Conservation (phyloP, 495 filamentous ascomycete genomes). For the Daldinia decipiens region DNA sequence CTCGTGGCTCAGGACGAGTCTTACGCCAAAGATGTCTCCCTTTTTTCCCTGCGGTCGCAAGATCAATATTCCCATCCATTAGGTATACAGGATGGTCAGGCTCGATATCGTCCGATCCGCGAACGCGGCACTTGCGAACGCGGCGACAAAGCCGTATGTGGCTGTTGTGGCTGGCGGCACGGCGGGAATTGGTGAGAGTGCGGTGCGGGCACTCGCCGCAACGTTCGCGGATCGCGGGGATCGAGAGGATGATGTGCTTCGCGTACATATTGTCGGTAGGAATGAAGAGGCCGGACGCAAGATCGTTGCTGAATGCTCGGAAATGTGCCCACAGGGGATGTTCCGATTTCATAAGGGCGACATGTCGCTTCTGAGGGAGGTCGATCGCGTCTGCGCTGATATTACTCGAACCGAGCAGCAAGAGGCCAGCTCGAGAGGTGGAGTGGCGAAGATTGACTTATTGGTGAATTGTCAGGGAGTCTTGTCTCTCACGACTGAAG, state of each 20-base stretch:
- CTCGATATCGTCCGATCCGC: slow-evolving; percentile 28
- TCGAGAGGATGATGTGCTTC: slow-evolving; percentile 1
- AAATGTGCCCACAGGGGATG: slow-evolving; percentile 21
- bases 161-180: slow-evolving; percentile 46
- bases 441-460: slow-evolving; percentile 29
- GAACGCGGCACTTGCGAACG: slow-evolving; percentile 25
- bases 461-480: slow-evolving; percentile 39
- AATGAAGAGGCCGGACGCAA: slow-evolving; percentile 35
- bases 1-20: background rate
- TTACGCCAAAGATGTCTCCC: background rate
- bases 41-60: background rate
- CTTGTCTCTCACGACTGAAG: slow-evolving; percentile 14
- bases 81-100: slow-evolving; percentile 29
- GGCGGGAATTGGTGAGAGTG: slow-evolving; percentile 37
- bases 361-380: slow-evolving; percentile 36
- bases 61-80: background rate
- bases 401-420: slow-evolving; percentile 22
- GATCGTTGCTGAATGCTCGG: slow-evolving; percentile 34
- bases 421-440: background rate
- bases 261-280: slow-evolving; percentile 43
- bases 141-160: slow-evolving; percentile 31
- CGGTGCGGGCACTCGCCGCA: slow-evolving; percentile 37
- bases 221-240: slow-evolving; percentile 18
- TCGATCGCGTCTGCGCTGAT: slow-evolving; percentile 42
- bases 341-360: slow-evolving; percentile 43